phyloP scores from a whole-genome alignment of 2,329 filamentous ascomycete genomes.

The Claviceps sp. region DNA sequence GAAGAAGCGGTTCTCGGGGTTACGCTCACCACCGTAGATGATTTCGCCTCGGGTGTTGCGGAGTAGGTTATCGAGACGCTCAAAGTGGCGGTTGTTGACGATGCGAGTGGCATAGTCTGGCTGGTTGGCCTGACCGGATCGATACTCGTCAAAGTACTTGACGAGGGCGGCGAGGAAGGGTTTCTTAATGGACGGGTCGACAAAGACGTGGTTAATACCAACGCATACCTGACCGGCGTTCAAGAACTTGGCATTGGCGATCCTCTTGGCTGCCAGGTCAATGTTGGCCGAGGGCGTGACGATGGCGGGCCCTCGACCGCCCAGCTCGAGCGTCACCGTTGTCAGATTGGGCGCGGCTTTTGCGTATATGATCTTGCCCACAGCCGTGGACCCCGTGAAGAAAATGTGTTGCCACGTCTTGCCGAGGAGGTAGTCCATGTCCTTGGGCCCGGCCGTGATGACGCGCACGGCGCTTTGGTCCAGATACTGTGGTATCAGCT shows the following conservation, averaged over 20 bases:
- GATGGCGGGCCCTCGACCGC: conserved; percentile 31
- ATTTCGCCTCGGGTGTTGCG: conserved; percentile 22
- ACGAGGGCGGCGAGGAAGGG: conserved; percentile 21
- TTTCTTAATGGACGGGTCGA: conserved; percentile 24
- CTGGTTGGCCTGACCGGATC: conserved; percentile 3
- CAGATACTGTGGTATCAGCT: conserved; percentile 28
- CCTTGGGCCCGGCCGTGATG: conserved; percentile 22
- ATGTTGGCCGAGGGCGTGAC: conserved; percentile 27
- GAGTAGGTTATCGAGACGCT: conserved; percentile 24
- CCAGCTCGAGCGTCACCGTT: conserved; percentile 29
- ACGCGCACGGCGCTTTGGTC: conserved; percentile 24
- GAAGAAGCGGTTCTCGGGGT: conserved; percentile 18
- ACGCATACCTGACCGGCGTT: conserved; percentile 24
- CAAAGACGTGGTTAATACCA: conserved; percentile 29
- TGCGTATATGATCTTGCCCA: conserved; percentile 23
- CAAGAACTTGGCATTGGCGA: conserved; percentile 27
- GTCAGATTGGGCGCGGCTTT: conserved; percentile 33
- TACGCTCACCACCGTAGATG: conserved; percentile 20
- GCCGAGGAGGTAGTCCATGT: conserved; percentile 23
- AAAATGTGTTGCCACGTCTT: conserved; percentile 30
- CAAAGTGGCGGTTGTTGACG: conserved; percentile 28
- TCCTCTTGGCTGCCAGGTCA: conserved; percentile 27
- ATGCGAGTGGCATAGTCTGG: conserved; percentile 16
- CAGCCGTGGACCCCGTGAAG: conserved; percentile 27
- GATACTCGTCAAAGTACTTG: conserved; percentile 18